Evolutionary conservation across 495 filamentous ascomycete species (phyloP), one percentile per base, ranked within the genome.

Genomic region (Aspergillus avenaceus): DNA sequence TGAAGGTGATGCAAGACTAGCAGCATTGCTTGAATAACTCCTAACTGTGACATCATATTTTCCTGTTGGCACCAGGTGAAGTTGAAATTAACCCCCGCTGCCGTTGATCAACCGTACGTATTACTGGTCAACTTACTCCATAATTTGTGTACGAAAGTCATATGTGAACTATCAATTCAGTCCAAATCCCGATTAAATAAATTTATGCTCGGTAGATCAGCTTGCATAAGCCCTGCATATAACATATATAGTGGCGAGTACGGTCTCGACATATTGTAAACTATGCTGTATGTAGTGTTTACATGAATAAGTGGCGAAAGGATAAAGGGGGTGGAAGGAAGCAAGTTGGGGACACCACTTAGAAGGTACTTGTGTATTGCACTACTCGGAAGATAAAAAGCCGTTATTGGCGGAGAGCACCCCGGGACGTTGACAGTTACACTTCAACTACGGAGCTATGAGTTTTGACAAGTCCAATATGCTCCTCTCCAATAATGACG

Each of bases 141-240:
- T 38, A 21, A 14, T 21, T 18, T 14, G 12, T 38, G 21, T 38
- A 16, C 4, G 34, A 18, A 18, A 38, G 2, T 1, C 13, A 21
- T 19, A 38, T 38, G 34, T 45, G 42, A 31, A 8, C 8, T 45
- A 14, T 45, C 26, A 27, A 14, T 12, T 25, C 18, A 18, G 38
- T 11, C 27, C 38, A 50, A 45, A 51, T 28, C 41, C 41, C 49
- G 41, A 12, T n/a, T n/a, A n/a, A 28, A 12, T 51, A 18, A 31
- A 44, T 41, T 52, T 40, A 52, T 43, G 23, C 38, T 23, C 49
- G 41, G 49, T 45, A 37, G 49, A 52, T 52, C 41, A 27, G 24
- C 49, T 29, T 36, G 14, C 31, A 34, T 28, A 16, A 26, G 18
- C 45, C 45, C 28, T 48, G 46, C 46, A 38, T 49, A 22, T 41